Percentiles rank a stretch among this genome's conserved stretches.
These are phyloP conservation scores for Paramecium tetraurelia DNA, from an alignment of 73 alveolate genomes.

Conservation along the genomic window DNA sequence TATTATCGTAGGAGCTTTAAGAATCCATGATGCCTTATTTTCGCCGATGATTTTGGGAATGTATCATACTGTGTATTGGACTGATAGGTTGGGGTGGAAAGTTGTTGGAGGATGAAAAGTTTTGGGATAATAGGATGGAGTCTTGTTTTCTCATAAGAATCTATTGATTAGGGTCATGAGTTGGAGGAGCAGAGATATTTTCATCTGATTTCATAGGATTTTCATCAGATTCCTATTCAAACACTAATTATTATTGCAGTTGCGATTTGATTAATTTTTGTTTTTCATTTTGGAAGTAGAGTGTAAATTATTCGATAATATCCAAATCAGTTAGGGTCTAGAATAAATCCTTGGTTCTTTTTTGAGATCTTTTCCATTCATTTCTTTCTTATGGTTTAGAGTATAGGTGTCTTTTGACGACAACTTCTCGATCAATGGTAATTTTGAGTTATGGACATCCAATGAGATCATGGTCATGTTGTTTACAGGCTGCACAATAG, in stretches of 20 bases:
- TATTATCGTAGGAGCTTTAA: background rate
- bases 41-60: background rate
- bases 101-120: background rate
- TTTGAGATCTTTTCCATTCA: background rate
- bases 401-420: background rate
- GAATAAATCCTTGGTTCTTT: background rate
- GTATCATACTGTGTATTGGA: background rate
- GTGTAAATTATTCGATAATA: background rate
- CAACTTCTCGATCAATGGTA: background rate
- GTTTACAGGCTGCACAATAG: conserved; percentile 4
- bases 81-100: background rate
- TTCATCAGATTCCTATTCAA: background rate
- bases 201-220: background rate
- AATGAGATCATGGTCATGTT: background rate
- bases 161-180: background rate
- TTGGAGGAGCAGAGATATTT: background rate
- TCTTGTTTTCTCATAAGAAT: background rate
- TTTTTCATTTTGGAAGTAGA: background rate
- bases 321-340: background rate
- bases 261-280: background rate
- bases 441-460: background rate
- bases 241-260: background rate
- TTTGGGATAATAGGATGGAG: background rate
- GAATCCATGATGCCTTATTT: background rate
- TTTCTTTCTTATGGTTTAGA: conserved; percentile 5